A percentile compares a stretch with the other conserved stretches of the same genome.
These are phyloP conservation scores for Tolypocladium ophioglossoides DNA, from an alignment of 2,329 filamentous ascomycete species.

Conservation along the genomic window DNA sequence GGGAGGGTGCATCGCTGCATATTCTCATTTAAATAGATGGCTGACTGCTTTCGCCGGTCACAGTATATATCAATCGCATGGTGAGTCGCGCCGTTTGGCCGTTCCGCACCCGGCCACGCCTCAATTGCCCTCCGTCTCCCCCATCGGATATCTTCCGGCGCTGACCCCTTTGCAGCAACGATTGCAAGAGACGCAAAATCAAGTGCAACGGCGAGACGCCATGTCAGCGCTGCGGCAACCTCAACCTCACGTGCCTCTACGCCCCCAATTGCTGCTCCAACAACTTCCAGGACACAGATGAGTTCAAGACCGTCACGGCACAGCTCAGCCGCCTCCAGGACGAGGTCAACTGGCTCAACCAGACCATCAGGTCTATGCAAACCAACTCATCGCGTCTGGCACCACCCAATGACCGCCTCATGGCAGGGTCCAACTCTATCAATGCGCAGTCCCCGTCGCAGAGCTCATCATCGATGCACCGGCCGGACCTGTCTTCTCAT, in stretches of 20 bases:
- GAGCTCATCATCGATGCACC: constrained; percentile 24
- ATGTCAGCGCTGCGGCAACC: constrained; percentile 58
- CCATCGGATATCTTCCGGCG: not conserved
- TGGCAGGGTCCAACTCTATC: constrained; percentile 18
- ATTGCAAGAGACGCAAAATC: constrained; percentile 66
- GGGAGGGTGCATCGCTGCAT: not conserved
- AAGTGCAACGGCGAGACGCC: constrained; percentile 63
- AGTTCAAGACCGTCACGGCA: constrained; percentile 71
- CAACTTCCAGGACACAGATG: constrained; percentile 85
- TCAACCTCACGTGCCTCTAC: constrained; percentile 56
- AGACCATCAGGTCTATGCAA: constrained; percentile 59
- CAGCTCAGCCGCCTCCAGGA: constrained; percentile 70
- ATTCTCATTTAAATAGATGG: not conserved
- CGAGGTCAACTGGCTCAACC: constrained; percentile 70
- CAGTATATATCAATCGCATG: constrained; percentile 53
- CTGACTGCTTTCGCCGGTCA: not conserved
- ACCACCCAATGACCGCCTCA: constrained; percentile 30
- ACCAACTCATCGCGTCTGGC: constrained; percentile 36
- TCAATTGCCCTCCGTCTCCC: not conserved
- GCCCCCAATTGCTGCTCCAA: constrained; percentile 58
- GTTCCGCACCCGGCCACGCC: too few species aligned
- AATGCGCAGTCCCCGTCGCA: constrained; percentile 33
- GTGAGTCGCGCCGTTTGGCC: constrained; percentile 24
- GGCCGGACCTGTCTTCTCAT: constrained; percentile 32
- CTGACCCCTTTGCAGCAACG: constrained; percentile 41